These are phyloP conservation scores for Calonectria naviculata DNA, from an alignment of 2,329 filamentous ascomycete species.

Conservation along the genomic window DNA sequence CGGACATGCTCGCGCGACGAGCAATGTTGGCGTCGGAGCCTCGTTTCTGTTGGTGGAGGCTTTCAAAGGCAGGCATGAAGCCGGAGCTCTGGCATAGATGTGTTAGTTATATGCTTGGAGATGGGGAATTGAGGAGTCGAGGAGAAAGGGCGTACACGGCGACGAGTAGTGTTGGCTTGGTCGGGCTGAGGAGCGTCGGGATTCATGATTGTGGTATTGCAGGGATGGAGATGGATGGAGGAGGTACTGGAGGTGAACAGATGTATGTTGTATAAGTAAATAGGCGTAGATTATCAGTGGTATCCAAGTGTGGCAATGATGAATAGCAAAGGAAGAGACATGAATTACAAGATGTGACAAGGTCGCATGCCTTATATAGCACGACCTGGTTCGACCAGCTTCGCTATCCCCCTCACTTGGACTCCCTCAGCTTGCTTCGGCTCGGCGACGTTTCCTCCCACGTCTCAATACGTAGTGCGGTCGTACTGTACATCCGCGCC, in stretches of 20 bases:
- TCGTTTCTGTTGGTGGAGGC: constrained; percentile 63
- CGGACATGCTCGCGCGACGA: constrained; percentile 66
- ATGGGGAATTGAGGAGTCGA: background rate
- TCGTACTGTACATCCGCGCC: background rate
- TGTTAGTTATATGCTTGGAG: background rate
- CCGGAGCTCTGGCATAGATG: constrained; percentile 53
- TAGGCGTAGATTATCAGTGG: background rate
- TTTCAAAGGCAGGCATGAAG: constrained; percentile 60
- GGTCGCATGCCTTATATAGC: constrained; percentile 11
- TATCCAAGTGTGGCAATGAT: background rate
- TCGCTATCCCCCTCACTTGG: background rate
- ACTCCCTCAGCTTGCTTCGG: background rate
- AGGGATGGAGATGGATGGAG: background rate
- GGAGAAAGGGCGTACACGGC: constrained; percentile 38
- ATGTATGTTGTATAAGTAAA: background rate
- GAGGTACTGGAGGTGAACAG: background rate
- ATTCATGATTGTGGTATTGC: constrained; percentile 39
- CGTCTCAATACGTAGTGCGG: background rate
- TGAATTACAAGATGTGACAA: background rate
- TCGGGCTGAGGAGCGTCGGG: constrained; percentile 39
- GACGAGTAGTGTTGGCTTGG: constrained; percentile 37
- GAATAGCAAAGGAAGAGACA: background rate
- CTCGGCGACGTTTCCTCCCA: background rate
- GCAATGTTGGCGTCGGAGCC: constrained; percentile 54
- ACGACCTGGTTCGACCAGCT: background rate